Base-by-base conservation (phyloP, 2,329 filamentous ascomycete genomes). In the Myriosclerotinia scirpicola region DNA sequence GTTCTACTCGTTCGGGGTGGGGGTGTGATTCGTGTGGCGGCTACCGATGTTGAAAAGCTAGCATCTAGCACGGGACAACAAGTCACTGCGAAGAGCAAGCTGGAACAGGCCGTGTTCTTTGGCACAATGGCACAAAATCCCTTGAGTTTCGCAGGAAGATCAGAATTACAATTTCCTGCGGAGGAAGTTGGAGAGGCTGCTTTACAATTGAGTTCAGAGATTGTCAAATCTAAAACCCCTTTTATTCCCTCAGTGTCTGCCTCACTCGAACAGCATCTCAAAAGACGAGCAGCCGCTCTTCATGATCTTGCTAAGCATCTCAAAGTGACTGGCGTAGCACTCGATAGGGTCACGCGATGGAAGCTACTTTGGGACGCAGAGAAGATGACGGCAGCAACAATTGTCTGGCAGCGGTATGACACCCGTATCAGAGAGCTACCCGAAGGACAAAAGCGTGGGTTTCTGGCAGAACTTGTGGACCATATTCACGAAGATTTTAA, bases 71-170 rank as follows among this genome's bases (percentile, higher is more conserved):
- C 80, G 64, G 82, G 85, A 5, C 87, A 86, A 1, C 79, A 82
- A 71, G 85, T 96, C 20, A 93, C 91, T 1, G 90, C 92, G 8
- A 95, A 92, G 78, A 91, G 88, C 78, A 97, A 95, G 78, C 84
- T 99, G 52, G 92, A 97, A 75, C 93, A 99, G 79, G 93, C 93
- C 2, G 90, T 98, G 1, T 98, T 97, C 79, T 98, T 92, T 76
- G 93, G 93, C 2, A 87, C 87, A 58, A 87, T 91, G 75, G 84
- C 89, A 69, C 87, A 91, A 74, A 98, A 93, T 73, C 90, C 94
- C n/a, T 80, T 99, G n/a, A 88, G 93, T 69, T 92, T 99, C 73
- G 86, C 89, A 54, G 85, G 88, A 54, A 85, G 86, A 69, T 82
- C 85, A 50, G 87, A 88, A 65, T 81, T 89, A 56, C 82, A 84